Percentiles rank a stretch among this genome's conserved stretches.
These are phyloP conservation scores for Pseudogymnoascus sp. DNA, from an alignment of 2,329 filamentous ascomycete genomes.

Conservation along the genomic window DNA sequence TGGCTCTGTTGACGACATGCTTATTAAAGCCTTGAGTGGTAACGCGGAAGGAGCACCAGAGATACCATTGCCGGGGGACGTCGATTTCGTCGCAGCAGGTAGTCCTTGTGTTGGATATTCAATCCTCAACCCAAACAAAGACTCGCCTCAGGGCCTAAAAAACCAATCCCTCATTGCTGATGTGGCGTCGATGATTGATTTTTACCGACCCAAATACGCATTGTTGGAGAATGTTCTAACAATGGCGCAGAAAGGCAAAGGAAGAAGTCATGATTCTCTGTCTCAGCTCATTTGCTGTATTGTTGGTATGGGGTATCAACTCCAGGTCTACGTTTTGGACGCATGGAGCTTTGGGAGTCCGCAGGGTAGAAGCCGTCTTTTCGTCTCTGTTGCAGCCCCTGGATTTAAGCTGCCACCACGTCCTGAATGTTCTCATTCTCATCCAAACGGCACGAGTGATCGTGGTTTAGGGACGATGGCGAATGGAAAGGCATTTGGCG, in stretches of 20 bases:
- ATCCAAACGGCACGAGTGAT: conserved; percentile 37
- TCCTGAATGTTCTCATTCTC: conserved; percentile 58
- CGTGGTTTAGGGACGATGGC: conserved; percentile 50
- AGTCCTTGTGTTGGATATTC: conserved; percentile 78
- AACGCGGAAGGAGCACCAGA: conserved; percentile 33
- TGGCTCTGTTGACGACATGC: conserved; percentile 67
- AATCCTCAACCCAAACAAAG: conserved; percentile 50
- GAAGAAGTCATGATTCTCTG: conserved; percentile 57
- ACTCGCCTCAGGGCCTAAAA: conserved; percentile 45
- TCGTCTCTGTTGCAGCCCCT: conserved; percentile 66
- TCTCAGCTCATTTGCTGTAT: conserved; percentile 67
- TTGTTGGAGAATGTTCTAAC: conserved; percentile 70
- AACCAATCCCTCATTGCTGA: conserved; percentile 75
- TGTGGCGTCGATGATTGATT: conserved; percentile 66
- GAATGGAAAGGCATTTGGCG: conserved; percentile 55
- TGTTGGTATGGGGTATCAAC: conserved; percentile 72
- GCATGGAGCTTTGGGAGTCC: conserved; percentile 62
- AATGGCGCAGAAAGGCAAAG: conserved; percentile 46
- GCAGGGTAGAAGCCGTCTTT: conserved; percentile 61
- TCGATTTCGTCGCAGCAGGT: conserved; percentile 66
- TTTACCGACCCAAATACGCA: conserved; percentile 69
- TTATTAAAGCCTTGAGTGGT: conserved; percentile 50
- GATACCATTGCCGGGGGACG: conserved; percentile 54
- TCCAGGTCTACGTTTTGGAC: conserved; percentile 61
- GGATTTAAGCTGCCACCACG: conserved; percentile 50